A percentile compares a stretch with the other conserved stretches of the same genome.
Conservation (phyloP, 768 basidiomycete genomes). For the Leucocoprinus sp. region DNA sequence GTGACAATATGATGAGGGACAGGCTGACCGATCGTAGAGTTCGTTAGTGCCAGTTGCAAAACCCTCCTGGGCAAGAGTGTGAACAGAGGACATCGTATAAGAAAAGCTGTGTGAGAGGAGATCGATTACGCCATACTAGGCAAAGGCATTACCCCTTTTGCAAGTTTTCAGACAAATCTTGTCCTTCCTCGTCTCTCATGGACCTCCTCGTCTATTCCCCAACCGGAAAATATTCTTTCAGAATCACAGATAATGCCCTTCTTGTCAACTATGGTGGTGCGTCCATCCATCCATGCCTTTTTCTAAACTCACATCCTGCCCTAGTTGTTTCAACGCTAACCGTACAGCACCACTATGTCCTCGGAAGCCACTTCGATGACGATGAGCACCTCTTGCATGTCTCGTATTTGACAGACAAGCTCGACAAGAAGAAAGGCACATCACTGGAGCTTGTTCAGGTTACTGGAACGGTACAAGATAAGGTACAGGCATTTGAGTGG, state of each 20-base stretch:
- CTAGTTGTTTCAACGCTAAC: not conserved
- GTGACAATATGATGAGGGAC: not conserved
- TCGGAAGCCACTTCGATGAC: slow-evolving; percentile 38
- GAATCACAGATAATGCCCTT: slow-evolving; percentile 8
- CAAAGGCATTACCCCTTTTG: slow-evolving; percentile 3
- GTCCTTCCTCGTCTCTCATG: not conserved
- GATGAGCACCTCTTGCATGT: slow-evolving; percentile 32
- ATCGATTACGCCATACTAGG: slow-evolving; percentile 3
- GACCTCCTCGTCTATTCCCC: slow-evolving; percentile 1
- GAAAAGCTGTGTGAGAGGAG: not conserved
- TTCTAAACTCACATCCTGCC: not conserved
- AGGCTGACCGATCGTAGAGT: slow-evolving; percentile 58
- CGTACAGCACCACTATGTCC: slow-evolving; percentile 37
- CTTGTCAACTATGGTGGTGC: slow-evolving; percentile 11
- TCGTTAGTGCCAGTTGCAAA: slow-evolving; percentile 81
- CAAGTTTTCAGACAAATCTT: slow-evolving; percentile 9
- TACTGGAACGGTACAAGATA: slow-evolving; percentile 18
- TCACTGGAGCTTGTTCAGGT: slow-evolving; percentile 38
- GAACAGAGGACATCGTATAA: slow-evolving; percentile 36
- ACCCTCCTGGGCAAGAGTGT: slow-evolving; percentile 60
- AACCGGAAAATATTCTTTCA: slow-evolving; percentile 4
- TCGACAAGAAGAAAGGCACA: slow-evolving; percentile 30
- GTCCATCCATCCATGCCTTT: not conserved
- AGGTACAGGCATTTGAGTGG: slow-evolving; percentile 41
- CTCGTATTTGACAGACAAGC: slow-evolving; percentile 38